A percentile compares a stretch with the other conserved stretches of the same genome.
Conservation (phyloP, 345 rosid species). For the Eucalyptus brandiana region DNA sequence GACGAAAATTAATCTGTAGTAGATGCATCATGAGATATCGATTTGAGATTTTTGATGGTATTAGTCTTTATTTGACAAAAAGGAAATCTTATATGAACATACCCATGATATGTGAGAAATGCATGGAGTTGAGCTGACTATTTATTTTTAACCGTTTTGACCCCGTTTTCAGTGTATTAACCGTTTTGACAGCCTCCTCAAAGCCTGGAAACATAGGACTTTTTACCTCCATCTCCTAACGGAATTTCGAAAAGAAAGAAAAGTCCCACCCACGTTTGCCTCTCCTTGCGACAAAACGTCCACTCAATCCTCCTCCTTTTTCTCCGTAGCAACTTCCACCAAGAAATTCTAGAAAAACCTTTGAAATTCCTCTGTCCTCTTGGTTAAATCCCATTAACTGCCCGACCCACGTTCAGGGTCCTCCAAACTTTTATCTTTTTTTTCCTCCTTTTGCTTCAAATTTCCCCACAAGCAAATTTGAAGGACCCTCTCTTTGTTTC, state of each 20-base stretch:
- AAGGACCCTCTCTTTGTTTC: conserved; percentile 24
- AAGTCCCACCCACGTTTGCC: background rate
- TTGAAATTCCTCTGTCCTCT: background rate
- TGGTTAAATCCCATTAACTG: background rate
- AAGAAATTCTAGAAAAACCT: background rate
- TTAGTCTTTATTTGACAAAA: background rate
- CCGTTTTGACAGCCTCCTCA: background rate
- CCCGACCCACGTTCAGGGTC: conserved; percentile 23
- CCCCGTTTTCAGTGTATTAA: background rate
- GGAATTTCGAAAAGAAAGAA: background rate
- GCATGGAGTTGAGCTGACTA: background rate
- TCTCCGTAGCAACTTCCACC: background rate
- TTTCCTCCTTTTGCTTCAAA: background rate
- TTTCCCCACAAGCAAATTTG: background rate
- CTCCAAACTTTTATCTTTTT: conserved; percentile 11
- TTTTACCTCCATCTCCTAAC: background rate
- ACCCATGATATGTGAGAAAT: background rate
- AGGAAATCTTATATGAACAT: background rate
- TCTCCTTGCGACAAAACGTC: background rate
- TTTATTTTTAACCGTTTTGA: background rate
- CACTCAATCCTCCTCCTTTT: conserved; percentile 11
- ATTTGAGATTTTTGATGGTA: background rate
- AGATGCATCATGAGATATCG: background rate
- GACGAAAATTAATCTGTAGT: background rate
- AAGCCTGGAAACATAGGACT: background rate